These are phyloP conservation scores for Cyanodermella asteris DNA, from an alignment of 2,329 filamentous ascomycete genomes.

Conservation along the genomic window DNA sequence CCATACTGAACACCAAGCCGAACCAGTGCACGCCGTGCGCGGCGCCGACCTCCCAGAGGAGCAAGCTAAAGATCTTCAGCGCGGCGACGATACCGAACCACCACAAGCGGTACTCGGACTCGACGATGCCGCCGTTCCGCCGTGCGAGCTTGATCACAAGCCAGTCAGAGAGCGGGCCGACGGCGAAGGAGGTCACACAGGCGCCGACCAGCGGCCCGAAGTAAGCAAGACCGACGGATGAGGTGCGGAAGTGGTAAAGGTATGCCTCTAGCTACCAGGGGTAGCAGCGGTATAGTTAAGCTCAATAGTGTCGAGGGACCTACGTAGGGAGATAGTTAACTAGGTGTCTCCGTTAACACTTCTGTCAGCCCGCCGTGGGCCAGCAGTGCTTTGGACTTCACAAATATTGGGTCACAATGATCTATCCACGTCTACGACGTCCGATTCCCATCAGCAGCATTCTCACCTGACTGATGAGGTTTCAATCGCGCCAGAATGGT, in stretches of 20 bases:
- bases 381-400: too few species aligned
- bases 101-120: slow-evolving; percentile 13
- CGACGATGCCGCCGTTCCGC: slow-evolving; percentile 9
- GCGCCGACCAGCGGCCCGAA: slow-evolving; percentile 1
- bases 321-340: too few species aligned
- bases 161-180: slow-evolving; percentile 7
- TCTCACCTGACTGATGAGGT: too few species aligned
- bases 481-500: too few species aligned
- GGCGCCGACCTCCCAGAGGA: slow-evolving; percentile 14
- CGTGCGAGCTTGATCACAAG: slow-evolving; percentile 9
- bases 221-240: slow-evolving; percentile 1
- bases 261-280: too few species aligned
- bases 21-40: slow-evolving; percentile 14
- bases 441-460: too few species aligned
- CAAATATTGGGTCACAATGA: too few species aligned
- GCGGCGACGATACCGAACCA: slow-evolving; percentile 10
- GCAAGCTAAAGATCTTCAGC: slow-evolving; percentile 9
- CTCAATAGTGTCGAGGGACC: too few species aligned
- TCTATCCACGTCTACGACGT: too few species aligned
- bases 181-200: slow-evolving; percentile 6
- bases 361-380: too few species aligned
- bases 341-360: too few species aligned
- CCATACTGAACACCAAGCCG: slow-evolving; percentile 27
- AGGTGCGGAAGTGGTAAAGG: too few species aligned
- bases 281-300: slow-evolving; percentile 8